phyloP scores from a whole-genome alignment of 1,139 yeast species.

The Lodderomyces pseudojiufengensis region DNA sequence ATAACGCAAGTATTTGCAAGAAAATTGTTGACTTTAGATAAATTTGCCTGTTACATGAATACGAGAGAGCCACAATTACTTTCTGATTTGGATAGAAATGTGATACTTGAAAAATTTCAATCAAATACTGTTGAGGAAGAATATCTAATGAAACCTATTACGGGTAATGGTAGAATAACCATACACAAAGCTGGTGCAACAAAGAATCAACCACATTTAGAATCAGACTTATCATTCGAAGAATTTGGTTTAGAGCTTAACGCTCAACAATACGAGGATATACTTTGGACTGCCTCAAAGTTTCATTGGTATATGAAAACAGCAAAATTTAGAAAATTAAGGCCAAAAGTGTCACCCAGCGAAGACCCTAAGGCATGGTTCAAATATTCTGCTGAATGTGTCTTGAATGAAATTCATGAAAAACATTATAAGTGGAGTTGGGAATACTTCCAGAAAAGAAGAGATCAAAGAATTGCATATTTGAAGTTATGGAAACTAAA shows the following conservation, averaged over 20 bases:
- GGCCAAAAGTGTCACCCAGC: slow-evolving; percentile 59
- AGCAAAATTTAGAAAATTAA: slow-evolving; percentile 63
- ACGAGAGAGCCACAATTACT: slow-evolving; percentile 56
- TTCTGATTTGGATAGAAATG: slow-evolving; percentile 38
- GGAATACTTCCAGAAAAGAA: slow-evolving; percentile 69
- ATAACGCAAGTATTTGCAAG: slow-evolving; percentile 66
- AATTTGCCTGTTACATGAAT: slow-evolving; percentile 82
- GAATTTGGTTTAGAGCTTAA: slow-evolving; percentile 85
- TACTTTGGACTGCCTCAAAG: slow-evolving; percentile 76
- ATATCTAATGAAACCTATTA: slow-evolving; percentile 79
- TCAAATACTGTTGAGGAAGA: slow-evolving; percentile 27
- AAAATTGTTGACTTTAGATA: slow-evolving; percentile 72
- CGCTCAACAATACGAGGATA: slow-evolving; percentile 78
- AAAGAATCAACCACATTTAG: slow-evolving; percentile 65
- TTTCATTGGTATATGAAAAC: slow-evolving; percentile 78
- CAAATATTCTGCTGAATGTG: slow-evolving; percentile 68
- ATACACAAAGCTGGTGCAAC: slow-evolving; percentile 77
- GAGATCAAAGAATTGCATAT: slow-evolving; percentile 70
- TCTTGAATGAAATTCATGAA: slow-evolving; percentile 76
- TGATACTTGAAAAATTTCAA: slow-evolving; percentile 39
- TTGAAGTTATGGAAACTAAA: slow-evolving; percentile 61
- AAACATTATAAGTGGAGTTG: slow-evolving; percentile 82
- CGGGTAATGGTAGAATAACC: slow-evolving; percentile 81
- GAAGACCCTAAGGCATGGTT: slow-evolving; percentile 84
- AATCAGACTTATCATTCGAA: slow-evolving; percentile 74